Evolutionary conservation across 805 yeast genomes (phyloP).

Genomic region (Lipomyces spencermartinsiae): DNA sequence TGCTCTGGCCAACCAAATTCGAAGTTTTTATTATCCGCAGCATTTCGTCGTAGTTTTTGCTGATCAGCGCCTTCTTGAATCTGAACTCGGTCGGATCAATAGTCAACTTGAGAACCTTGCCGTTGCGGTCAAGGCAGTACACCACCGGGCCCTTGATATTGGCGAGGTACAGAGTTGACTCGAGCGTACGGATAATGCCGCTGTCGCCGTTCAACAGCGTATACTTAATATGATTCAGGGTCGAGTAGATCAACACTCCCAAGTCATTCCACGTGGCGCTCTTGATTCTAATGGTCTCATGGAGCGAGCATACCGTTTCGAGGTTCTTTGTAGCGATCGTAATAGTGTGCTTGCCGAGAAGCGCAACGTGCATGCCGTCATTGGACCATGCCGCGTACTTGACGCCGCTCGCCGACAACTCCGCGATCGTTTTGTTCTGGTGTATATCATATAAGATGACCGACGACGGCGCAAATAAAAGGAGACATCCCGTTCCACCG

Average conservation of each 20-base stretch:
- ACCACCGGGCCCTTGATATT: slow-evolving; percentile 73
- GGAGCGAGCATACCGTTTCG: slow-evolving; percentile 80
- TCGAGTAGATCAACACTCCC: slow-evolving; percentile 89
- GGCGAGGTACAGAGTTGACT: slow-evolving; percentile 82
- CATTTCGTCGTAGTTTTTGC: slow-evolving; percentile 89
- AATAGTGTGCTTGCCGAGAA: slow-evolving; percentile 89
- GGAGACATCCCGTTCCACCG: slow-evolving; percentile 77
- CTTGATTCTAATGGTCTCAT: slow-evolving; percentile 95
- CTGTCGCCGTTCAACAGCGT: slow-evolving; percentile 90
- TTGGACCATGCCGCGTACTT: slow-evolving; percentile 89
- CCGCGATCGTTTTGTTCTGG: slow-evolving; percentile 79
- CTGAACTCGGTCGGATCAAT: slow-evolving; percentile 98
- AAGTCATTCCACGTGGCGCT: slow-evolving; percentile 97
- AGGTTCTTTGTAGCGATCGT: slow-evolving; percentile 83
- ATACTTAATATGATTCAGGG: slow-evolving; percentile 94
- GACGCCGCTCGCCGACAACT: slow-evolving; percentile 72
- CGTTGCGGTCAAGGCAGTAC: slow-evolving; percentile 82
- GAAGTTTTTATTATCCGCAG: slow-evolving; percentile 85
- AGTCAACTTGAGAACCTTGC: slow-evolving; percentile 74
- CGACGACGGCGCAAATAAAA: slow-evolving; percentile 71
- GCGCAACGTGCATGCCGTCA: slow-evolving; percentile 86
- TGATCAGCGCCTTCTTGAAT: slow-evolving; percentile 90
- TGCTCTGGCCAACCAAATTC: slow-evolving; percentile 94
- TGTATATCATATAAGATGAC: slow-evolving; percentile 91
- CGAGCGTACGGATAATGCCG: slow-evolving; percentile 93